Conservation (phyloP, 2,329 filamentous ascomycete genomes). For the Sclerotinia minor region DNA sequence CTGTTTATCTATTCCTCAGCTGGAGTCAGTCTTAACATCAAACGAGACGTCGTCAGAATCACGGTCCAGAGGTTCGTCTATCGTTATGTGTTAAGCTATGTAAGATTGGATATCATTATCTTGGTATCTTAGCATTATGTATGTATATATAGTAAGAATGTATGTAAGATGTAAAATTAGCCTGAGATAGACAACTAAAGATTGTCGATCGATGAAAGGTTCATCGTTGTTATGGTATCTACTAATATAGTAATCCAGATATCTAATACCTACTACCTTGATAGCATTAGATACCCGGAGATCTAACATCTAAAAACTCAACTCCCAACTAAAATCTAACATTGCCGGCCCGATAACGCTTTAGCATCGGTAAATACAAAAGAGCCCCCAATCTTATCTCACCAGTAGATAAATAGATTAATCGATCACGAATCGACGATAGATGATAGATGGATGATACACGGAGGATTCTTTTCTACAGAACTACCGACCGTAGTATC, state of each 20-base stretch:
- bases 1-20: too few relatives aligned
- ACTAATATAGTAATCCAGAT: too few relatives aligned
- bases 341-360: not conserved
- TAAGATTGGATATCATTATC: not conserved
- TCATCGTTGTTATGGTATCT: not conserved
- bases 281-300: not conserved
- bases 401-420: not conserved
- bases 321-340: not conserved
- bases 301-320: not conserved
- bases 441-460: too few relatives aligned
- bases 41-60: not conserved
- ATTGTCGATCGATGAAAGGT: not conserved
- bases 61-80: slow-evolving; percentile 9
- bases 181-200: too few relatives aligned
- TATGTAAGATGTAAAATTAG: too few relatives aligned
- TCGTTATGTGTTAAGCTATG: not conserved
- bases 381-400: not conserved
- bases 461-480: not conserved
- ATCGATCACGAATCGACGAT: not conserved
- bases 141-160: not conserved
- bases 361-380: not conserved
- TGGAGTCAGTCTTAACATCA: not conserved
- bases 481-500: not conserved
- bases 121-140: not conserved
- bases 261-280: too few relatives aligned